Evolutionary conservation across 2,329 filamentous ascomycete genomes (phyloP).

Genomic region (Colletotrichum scovillei): DNA sequence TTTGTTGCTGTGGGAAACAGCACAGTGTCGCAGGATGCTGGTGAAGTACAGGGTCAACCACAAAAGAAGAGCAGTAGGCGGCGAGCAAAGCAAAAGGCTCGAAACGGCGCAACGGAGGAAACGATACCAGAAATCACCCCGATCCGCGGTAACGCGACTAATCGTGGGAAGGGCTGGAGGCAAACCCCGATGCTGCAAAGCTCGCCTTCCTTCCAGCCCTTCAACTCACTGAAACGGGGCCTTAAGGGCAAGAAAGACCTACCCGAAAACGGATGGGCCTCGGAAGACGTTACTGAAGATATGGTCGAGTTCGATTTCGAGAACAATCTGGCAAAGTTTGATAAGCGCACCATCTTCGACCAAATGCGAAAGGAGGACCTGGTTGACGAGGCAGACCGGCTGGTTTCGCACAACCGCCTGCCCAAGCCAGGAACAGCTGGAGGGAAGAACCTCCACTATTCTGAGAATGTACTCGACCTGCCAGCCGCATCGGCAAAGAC

Average conservation of each 20-base stretch:
- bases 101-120: constrained; percentile 38
- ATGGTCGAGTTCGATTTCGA: constrained; percentile 96
- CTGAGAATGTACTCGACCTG: constrained; percentile 88
- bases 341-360: constrained; percentile 91
- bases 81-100: constrained; percentile 46
- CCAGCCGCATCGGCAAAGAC: constrained; percentile 53
- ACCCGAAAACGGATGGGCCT: constrained; percentile 87
- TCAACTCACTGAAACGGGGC: constrained; percentile 68
- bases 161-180: constrained; percentile 66
- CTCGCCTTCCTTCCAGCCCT: constrained; percentile 72
- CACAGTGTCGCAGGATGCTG: constrained; percentile 9
- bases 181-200: constrained; percentile 71
- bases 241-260: constrained; percentile 55
- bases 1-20: not conserved
- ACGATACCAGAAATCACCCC: constrained; percentile 31
- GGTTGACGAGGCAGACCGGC: constrained; percentile 87
- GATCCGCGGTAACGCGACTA: constrained; percentile 21
- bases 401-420: constrained; percentile 87
- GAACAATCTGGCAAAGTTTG: constrained; percentile 90
- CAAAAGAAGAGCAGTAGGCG: constrained; percentile 43
- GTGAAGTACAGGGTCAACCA: constrained; percentile 36
- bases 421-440: constrained; percentile 77
- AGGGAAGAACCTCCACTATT: constrained; percentile 91
- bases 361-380: constrained; percentile 91
- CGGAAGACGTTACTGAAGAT: constrained; percentile 95